These are phyloP conservation scores for Ettlia oleoabundans DNA, from an alignment of 139 green algal species.

Conservation along the genomic window DNA sequence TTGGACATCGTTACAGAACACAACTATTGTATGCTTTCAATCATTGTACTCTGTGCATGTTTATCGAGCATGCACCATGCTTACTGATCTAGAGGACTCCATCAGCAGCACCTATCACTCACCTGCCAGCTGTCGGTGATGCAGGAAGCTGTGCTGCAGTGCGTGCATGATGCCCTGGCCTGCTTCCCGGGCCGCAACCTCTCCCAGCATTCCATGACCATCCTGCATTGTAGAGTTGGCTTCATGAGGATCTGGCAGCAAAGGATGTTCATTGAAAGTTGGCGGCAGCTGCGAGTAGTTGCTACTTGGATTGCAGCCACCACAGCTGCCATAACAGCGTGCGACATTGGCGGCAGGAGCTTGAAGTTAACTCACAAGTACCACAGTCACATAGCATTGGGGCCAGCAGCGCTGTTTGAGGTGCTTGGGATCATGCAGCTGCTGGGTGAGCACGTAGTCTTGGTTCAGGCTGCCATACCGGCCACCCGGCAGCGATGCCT, in stretches of 20 bases:
- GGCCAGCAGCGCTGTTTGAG: not conserved
- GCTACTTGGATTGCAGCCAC: not conserved
- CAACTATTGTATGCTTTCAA: too few relatives aligned
- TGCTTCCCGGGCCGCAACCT: conserved; percentile 36
- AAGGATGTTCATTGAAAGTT: too few relatives aligned
- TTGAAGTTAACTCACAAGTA: conserved; percentile 37
- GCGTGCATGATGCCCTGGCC: conserved; percentile 38
- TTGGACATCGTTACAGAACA: too few relatives aligned
- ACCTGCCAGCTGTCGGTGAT: conserved; percentile 4
- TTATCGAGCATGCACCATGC: too few relatives aligned
- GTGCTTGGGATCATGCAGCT: not conserved
- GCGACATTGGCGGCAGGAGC: too few relatives aligned
- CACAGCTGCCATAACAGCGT: not conserved
- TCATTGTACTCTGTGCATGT: too few relatives aligned
- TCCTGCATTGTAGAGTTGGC: not conserved
- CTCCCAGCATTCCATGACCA: conserved; percentile 65
- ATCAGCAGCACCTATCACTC: not conserved
- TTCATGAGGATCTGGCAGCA: too few relatives aligned
- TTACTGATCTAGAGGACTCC: too few relatives aligned
- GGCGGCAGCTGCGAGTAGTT: too few relatives aligned
- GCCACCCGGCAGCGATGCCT: conserved; percentile 27
- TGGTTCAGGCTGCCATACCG: conserved; percentile 65
- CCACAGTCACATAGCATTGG: conserved; percentile 10
- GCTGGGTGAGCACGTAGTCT: conserved; percentile 47
- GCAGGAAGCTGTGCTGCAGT: conserved; percentile 12